These are phyloP conservation scores for Biscogniauxia mediterranea DNA, from an alignment of 2,329 filamentous ascomycete genomes.

Conservation along the genomic window DNA sequence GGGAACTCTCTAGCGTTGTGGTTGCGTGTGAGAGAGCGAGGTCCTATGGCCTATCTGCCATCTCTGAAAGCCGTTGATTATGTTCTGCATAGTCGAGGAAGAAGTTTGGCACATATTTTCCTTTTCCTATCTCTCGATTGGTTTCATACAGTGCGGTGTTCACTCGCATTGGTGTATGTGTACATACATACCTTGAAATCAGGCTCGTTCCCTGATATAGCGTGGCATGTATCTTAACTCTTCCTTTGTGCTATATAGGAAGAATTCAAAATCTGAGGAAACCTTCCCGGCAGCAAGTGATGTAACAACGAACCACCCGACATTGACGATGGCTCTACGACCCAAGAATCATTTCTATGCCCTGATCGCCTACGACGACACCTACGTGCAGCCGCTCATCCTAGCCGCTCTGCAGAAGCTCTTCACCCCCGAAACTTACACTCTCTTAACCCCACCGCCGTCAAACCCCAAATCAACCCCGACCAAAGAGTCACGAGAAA, in stretches of 20 bases:
- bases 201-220: slow-evolving; percentile 4
- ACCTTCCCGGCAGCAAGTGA: neutral
- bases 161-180: neutral
- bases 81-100: neutral
- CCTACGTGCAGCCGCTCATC: slow-evolving; percentile 86
- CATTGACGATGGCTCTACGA: slow-evolving; percentile 18
- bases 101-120: neutral
- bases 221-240: slow-evolving; percentile 23
- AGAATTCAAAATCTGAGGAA: slow-evolving; percentile 16
- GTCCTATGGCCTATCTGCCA: neutral
- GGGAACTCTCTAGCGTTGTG: neutral
- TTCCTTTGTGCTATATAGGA: slow-evolving; percentile 19
- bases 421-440: slow-evolving; percentile 54
- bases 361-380: slow-evolving; percentile 79
- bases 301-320: slow-evolving; percentile 6
- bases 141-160: neutral
- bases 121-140: neutral
- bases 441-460: slow-evolving; percentile 51
- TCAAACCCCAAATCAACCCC: slow-evolving; percentile 10
- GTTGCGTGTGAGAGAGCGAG: too few relatives aligned
- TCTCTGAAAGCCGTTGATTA: neutral
- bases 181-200: slow-evolving; percentile 5
- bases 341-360: slow-evolving; percentile 57
- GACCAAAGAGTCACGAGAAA: slow-evolving; percentile 19
- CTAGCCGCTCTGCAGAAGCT: slow-evolving; percentile 65